Conservation (phyloP, 78 protist genomes). For the Carpediemonas membranifera region DNA sequence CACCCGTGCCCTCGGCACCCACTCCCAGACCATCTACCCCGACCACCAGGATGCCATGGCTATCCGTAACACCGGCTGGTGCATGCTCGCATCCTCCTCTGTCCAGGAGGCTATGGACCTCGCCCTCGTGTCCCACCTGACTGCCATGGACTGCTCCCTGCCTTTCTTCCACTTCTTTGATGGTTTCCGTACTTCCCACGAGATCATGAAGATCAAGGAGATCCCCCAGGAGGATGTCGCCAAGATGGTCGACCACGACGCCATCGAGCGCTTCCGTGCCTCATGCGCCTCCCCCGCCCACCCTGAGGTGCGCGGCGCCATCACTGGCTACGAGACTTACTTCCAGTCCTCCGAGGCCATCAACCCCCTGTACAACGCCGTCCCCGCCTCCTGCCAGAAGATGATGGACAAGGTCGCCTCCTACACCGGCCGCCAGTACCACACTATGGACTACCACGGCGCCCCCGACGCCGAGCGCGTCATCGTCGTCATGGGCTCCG, state of each 20-base stretch:
- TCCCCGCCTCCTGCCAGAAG: slow-evolving; percentile 38
- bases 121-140: slow-evolving; percentile 41
- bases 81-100: slow-evolving; percentile 19
- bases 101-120: slow-evolving; percentile 51
- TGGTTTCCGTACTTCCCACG: slow-evolving; percentile 55
- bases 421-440: slow-evolving; percentile 34
- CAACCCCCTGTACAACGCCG: slow-evolving; percentile 23
- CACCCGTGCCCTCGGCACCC: slow-evolving; percentile 44
- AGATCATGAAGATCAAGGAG: slow-evolving; percentile 30
- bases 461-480: slow-evolving; percentile 46
- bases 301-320: slow-evolving; percentile 39
- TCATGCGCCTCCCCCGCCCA: slow-evolving; percentile 40
- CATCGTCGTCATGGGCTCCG: slow-evolving; percentile 50
- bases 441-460: slow-evolving; percentile 48
- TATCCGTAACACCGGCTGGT: slow-evolving; percentile 34
- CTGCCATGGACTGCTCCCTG: slow-evolving; percentile 30
- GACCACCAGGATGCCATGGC: slow-evolving; percentile 66
- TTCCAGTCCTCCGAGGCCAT: slow-evolving; percentile 37
- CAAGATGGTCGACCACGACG: background rate
- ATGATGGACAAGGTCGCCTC: slow-evolving; percentile 27
- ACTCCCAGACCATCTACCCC: slow-evolving; percentile 48
- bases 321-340: slow-evolving; percentile 25
- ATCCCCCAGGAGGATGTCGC: slow-evolving; percentile 27
- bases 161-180: slow-evolving; percentile 66
- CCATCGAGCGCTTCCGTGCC: slow-evolving; percentile 30